Evolutionary conservation across 202 grass and related monocot genomes (phyloP), one percentile per base, ranked within the genome.

Genomic region (Setaria viridis): DNA sequence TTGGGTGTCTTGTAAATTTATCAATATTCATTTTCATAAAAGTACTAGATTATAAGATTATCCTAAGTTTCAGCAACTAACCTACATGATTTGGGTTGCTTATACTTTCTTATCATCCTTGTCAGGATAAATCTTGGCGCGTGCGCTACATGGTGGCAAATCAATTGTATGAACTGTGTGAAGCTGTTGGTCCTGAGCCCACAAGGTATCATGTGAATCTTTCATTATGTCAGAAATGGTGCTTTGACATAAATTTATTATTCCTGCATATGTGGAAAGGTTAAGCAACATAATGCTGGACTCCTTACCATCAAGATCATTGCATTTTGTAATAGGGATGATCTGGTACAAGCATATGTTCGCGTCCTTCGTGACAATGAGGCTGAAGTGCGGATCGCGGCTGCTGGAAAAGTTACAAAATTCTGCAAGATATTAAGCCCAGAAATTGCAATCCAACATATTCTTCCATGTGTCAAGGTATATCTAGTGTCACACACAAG

Each of bases 121-220:
- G 25, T 77, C 32, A 95, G 93, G 93, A 95, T 87, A 95, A 93
- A 87, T 95, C 93, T 5, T 93, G 93, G 93, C 93, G 91, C 81
- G 93, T 95, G 14, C 86, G 93, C 3, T 95, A 95, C 55, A 95
- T 95, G 93, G 93, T 95, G 19, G 93, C 91, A 69, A 95, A 95
- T 79, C 93, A 95, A 67, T 67, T 95, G 16, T 95, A 95, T 76
- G 90, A 93, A 60, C 90, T 95, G 68, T 95, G 88, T 77, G 93
- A 95, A 71, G 90, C 91, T 78, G 93, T 95, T 77, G 93, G 93
- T 30, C 86, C 93, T 64, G 91, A 95, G 69, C 84, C 91, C 29
- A 89, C 91, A 19, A 95, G 90, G 91, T 95, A 70, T 29, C 75
- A 76, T 81, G 5, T 71, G 4, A 53, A 16, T 50, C 11, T 16